Evolutionary conservation across 2,329 filamentous ascomycete species (phyloP), one percentile per base, ranked within the genome.

Genomic region (Pseudogymnoascus sp.): DNA sequence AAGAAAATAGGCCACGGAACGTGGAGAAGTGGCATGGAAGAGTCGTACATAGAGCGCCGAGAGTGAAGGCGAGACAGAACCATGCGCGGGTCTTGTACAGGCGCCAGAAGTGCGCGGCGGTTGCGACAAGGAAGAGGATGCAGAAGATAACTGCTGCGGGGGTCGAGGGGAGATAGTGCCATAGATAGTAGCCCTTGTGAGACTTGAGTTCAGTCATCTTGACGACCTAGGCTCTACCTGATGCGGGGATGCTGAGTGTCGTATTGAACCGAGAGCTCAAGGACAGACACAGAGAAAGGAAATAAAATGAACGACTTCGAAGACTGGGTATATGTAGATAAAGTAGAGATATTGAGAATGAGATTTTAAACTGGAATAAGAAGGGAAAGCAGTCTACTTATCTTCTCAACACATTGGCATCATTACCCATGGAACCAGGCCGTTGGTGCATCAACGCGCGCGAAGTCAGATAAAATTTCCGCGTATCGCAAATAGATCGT

Each of bases 111-210:
- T 72, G 70, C 4, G 66, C 58, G 12, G 58, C 7, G 1, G 71
- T 73, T 0, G 63, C 47, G 12, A 60, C 37, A 9, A 67, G 30
- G 64, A 74, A 75, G 14, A 74, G 57, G 5, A 73, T 60, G 12
- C 73, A 66, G 59, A 77, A 75, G 22, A 75, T 64, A 20, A 73
- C 69, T 2, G 78, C 77, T 2, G 75, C 74, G 0, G 71, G 68
- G n/a, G 74, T 65, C 4, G 75, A 78, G 0, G 79, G 79, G 22
- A 76, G 68, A 64, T 80, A 81, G 58, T 77, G 76, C 72, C 72
- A 74, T 8, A 76, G 69, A 62, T 73, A 76, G 59, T 71, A 73
- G 16, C 65, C 68, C 6, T 18, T 32, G 47, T 54, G 47, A 20
- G 47, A 54, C n/a, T 54, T 54, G 28, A 54, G 47, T 54, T 54